These are phyloP conservation scores for Xylaria acuta DNA, from an alignment of 495 filamentous ascomycete genomes.

Conservation along the genomic window DNA sequence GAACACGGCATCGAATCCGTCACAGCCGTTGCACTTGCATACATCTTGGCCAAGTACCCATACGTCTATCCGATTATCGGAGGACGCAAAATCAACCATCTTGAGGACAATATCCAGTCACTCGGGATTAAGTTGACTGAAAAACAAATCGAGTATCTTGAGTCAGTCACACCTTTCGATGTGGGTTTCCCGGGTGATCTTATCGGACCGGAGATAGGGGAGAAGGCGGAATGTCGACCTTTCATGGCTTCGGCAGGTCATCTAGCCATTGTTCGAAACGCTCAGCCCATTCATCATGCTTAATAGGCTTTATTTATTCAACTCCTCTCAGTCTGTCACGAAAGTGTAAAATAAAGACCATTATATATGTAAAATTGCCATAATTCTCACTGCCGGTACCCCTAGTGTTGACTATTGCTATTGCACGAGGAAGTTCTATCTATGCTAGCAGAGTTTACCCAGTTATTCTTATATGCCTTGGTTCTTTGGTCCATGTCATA, in stretches of 20 bases:
- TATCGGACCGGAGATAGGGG: constrained; percentile 35
- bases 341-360: neutral
- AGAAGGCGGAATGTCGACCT: neutral
- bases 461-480: no score
- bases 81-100: constrained; percentile 66
- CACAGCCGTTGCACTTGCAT: constrained; percentile 61
- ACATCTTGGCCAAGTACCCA: constrained; percentile 59
- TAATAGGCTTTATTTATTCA: neutral
- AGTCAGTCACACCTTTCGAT: constrained; percentile 56
- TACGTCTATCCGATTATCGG: constrained; percentile 62
- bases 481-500: no score
- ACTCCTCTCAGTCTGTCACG: neutral
- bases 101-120: constrained; percentile 68
- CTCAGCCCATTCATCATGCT: neutral
- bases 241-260: neutral
- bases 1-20: constrained; percentile 50
- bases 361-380: no score
- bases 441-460: no score
- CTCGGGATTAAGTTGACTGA: constrained; percentile 59
- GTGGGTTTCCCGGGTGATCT: constrained; percentile 60
- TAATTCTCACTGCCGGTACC: no score
- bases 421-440: no score
- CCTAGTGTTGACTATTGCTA: no score
- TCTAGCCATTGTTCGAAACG: neutral
- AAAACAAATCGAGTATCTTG: constrained; percentile 64